Base-by-base conservation (phyloP, 2,329 filamentous ascomycete species). In the Sarocladiaceae sp. region DNA sequence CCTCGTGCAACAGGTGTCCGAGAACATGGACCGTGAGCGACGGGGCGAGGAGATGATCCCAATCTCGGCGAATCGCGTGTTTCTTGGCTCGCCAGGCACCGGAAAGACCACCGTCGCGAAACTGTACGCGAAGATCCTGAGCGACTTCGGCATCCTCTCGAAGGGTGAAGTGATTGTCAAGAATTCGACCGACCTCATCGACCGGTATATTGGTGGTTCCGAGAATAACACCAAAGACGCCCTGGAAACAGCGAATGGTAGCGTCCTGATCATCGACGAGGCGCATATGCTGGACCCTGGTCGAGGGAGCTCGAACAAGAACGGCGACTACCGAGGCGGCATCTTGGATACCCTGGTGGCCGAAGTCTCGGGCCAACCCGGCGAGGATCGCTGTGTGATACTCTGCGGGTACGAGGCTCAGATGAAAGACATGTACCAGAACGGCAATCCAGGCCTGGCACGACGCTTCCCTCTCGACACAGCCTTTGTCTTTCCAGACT, bases 81-180 rank as follows among this genome's bases (percentile, higher is more conserved):
- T 87, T 54, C 61, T 85, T 2, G 83, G 83, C 1, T 74, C 72
- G 4, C 83, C 83, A 0, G 83, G 83, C 0, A 86, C 83, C 1
- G 83, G 83, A 0, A 86, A 86, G 59, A 86, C 82, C 0, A 77
- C 79, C 0, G 80, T 86, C 0, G 83, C 79, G 0, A 84, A 83
- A 57, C 64, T 86, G 0, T 86, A 86, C 58, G 83, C 78, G 0
- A 70, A 75, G 36, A 79, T 86, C 12, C 62, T 87, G 4, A 76
- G 75, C 1, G 79, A 86, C 57, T 67, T 86, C 48, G 81, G 82
- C 0, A 55, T 84, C 3, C 63, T 86, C 0, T 78, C 74, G 0
- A 81, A 75, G 36, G 77, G 79, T 1, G 80, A 86, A 70, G 80
- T 84, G 3, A 68, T 86, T 20, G 60, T 78, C 2, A 84, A 83